Conservation (phyloP, 495 filamentous ascomycete genomes). For the Tetracladium marchalianum region DNA sequence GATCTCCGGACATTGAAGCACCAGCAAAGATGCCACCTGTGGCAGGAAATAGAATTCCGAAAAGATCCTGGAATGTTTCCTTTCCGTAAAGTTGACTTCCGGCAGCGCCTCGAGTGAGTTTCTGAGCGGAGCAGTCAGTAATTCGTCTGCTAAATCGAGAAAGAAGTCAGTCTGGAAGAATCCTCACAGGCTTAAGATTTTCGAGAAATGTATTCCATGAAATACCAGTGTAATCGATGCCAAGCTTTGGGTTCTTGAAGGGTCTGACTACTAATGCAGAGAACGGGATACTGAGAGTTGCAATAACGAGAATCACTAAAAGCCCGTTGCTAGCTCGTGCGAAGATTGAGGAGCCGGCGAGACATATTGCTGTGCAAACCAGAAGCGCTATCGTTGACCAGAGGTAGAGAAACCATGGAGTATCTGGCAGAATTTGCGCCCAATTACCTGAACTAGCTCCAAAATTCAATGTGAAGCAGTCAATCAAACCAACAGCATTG, state of each 20-base stretch:
- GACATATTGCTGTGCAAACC: slow-evolving; percentile 66
- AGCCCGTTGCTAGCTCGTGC: slow-evolving; percentile 71
- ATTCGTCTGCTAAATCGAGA: slow-evolving; percentile 6
- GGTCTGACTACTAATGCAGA: slow-evolving; percentile 58
- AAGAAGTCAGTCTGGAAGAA: slow-evolving; percentile 15
- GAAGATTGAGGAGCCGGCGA: slow-evolving; percentile 75
- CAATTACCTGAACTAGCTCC: slow-evolving; percentile 48
- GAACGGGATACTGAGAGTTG: slow-evolving; percentile 74
- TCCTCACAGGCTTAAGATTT: slow-evolving; percentile 51
- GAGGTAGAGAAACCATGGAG: slow-evolving; percentile 68
- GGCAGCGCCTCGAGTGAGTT: slow-evolving; percentile 54
- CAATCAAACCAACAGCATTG: slow-evolving; percentile 80
- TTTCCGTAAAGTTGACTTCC: slow-evolving; percentile 55
- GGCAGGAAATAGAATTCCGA: slow-evolving; percentile 80
- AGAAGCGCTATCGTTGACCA: slow-evolving; percentile 65
- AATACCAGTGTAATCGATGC: slow-evolving; percentile 69
- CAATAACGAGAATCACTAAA: slow-evolving; percentile 59
- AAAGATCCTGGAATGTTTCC: slow-evolving; percentile 74
- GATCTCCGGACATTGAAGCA: slow-evolving; percentile 85
- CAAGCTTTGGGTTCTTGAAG: slow-evolving; percentile 48
- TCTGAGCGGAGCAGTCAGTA: background rate
- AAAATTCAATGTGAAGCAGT: slow-evolving; percentile 73
- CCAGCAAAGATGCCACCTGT: slow-evolving; percentile 62
- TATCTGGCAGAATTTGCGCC: slow-evolving; percentile 54
- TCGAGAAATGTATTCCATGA: slow-evolving; percentile 55